phyloP scores from a whole-genome alignment of 345 rosid genomes.

The Ricinus communis region DNA sequence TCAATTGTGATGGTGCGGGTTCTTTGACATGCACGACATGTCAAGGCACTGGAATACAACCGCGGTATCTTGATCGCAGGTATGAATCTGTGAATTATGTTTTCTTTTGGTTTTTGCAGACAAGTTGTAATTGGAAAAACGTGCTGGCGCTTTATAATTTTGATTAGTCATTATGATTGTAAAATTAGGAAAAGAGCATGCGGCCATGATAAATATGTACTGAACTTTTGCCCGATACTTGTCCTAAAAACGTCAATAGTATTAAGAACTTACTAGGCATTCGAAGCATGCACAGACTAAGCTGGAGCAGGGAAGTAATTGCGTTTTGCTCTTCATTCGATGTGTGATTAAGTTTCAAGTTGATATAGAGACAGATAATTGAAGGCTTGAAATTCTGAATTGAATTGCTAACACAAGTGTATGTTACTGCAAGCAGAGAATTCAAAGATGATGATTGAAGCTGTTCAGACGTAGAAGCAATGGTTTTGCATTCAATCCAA shows the following conservation, averaged over 20 bases:
- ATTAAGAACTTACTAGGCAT: neutral
- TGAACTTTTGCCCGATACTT: neutral
- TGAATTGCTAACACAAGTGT: neutral
- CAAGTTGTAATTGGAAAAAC: neutral
- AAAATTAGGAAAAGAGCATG: neutral
- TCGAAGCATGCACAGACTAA: no score
- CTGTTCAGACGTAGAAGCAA: slow-evolving; percentile 10
- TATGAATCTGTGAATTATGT: slow-evolving; percentile 11
- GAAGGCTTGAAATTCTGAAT: neutral
- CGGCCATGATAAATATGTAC: neutral
- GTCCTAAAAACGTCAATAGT: neutral
- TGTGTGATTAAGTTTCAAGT: neutral
- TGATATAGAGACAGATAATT: no score
- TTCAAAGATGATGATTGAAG: slow-evolving; percentile 57
- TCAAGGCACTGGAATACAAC: slow-evolving; percentile 94
- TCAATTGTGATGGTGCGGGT: slow-evolving; percentile 82
- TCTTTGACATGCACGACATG: slow-evolving; percentile 94
- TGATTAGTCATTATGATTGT: neutral
- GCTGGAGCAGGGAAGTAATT: no score
- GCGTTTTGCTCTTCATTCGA: no score
- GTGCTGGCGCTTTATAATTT: neutral
- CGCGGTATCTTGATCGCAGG: slow-evolving; percentile 98
- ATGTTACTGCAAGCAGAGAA: slow-evolving; percentile 18
- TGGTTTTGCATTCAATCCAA: slow-evolving; percentile 15
- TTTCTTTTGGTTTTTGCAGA: neutral